phyloP scores from a whole-genome alignment of 139 green algal species.

The Picochlorum sp. region DNA sequence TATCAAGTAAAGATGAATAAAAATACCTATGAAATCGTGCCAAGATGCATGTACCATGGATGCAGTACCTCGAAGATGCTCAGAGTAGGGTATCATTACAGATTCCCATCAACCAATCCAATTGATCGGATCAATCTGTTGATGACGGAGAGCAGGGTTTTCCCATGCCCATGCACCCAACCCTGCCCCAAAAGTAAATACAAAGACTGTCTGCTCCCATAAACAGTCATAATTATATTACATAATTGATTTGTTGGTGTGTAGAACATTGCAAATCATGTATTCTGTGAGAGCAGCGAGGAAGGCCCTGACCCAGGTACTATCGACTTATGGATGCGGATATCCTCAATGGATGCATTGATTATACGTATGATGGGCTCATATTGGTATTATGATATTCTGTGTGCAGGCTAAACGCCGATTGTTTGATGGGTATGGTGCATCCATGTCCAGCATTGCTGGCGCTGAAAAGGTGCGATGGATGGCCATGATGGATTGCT shows the following conservation, averaged over 20 bases:
- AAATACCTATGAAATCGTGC: too few species aligned
- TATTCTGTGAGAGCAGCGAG: neutral
- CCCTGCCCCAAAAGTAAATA: too few species aligned
- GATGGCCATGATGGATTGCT: neutral
- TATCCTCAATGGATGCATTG: neutral
- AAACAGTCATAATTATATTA: too few species aligned
- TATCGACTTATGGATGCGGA: neutral
- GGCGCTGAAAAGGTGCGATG: conserved; percentile 30
- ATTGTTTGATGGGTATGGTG: conserved; percentile 8
- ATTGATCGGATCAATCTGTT: too few species aligned
- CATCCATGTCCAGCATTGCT: conserved; percentile 18
- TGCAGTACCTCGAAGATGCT: too few species aligned
- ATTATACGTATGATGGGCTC: neutral
- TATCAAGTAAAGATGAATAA: too few species aligned
- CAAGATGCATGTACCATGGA: neutral
- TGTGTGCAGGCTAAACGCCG: conserved; percentile 15
- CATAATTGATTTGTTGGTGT: too few species aligned
- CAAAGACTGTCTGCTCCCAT: too few species aligned
- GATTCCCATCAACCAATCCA: too few species aligned
- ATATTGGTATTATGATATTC: neutral
- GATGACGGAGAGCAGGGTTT: too few species aligned
- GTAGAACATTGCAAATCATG: neutral
- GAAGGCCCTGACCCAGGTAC: neutral
- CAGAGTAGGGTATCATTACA: too few species aligned
- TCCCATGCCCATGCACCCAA: too few species aligned